Evolutionary conservation across 148 eudicot genomes (phyloP), one percentile per base, ranked within the genome.

Genomic region (Dianthus caryophyllus): DNA sequence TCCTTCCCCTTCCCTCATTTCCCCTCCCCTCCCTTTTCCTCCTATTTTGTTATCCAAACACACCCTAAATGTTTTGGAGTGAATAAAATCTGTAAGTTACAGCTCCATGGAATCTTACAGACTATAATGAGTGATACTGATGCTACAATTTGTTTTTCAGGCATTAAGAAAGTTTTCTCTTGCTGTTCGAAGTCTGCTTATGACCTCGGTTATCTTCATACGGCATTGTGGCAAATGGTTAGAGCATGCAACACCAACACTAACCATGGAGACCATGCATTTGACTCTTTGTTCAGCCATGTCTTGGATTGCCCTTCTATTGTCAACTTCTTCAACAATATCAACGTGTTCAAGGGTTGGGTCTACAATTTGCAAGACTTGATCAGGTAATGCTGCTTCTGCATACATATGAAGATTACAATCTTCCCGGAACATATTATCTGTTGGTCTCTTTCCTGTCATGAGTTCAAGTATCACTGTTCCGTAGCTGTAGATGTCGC

Each of bases 401-500:
- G 63, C 75, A 21, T 53, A 72, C 25, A 27, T 44, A 43, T 72
- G 64, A 47, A 72, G 69, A 47, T 41, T 72, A 33, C 54, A 44
- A 14, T 38, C 68, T 22, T 25, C 67, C 39, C 52, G 17, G 50
- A 71, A 71, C 60, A 71, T 38, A 14, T 39, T 1, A 22, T 71
- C 27, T 0, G 61, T 71, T 31, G 74, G 67, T 51, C 52, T 51
- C 18, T 51, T 62, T 62, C 41, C 14, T 17, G 74, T 71, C 67
- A 71, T 62, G 0, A 62, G 60, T n/a, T 71, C 74, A 9, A 71
- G 74, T 16, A 71, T 29, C 26, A 69, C 12, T 1, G 60, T 58
- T 58, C 55, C 72, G 15, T 58, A 69, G 39, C 72, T 69, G 29
- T 62, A 62, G 51, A 71, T 15, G 29, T 70, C 73, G 16, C 49